A percentile compares a stretch with the other conserved stretches of the same genome.
Conservation (phyloP, 2,329 filamentous ascomycete species). For the Exophiala sp. region DNA sequence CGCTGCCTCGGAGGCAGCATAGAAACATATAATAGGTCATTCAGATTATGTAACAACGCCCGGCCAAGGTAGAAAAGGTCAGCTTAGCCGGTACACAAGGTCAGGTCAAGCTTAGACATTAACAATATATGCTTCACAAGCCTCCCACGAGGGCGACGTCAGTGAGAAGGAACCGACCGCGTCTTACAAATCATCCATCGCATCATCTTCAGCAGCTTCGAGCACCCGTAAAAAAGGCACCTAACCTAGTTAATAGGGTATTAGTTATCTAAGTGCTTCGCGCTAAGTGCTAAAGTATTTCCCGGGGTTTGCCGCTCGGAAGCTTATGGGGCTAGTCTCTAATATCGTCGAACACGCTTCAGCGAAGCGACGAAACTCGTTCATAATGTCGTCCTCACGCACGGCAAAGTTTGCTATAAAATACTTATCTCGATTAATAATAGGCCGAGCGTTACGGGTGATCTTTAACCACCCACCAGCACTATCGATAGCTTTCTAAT, state of each 20-base stretch:
- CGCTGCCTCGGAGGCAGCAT: too few relatives aligned
- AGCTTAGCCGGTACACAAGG: too few relatives aligned
- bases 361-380: not conserved
- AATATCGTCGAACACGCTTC: not conserved
- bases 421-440: not conserved
- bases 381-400: not conserved
- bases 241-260: not conserved
- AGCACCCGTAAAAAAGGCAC: not conserved
- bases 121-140: too few relatives aligned
- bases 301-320: not conserved
- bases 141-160: too few relatives aligned
- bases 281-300: not conserved
- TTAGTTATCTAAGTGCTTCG: not conserved
- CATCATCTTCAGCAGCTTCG: not conserved
- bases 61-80: too few relatives aligned
- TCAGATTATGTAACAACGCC: too few relatives aligned
- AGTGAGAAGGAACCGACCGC: too few relatives aligned
- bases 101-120: too few relatives aligned
- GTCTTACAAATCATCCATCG: not conserved
- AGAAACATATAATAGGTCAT: too few relatives aligned
- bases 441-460: not conserved
- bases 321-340: not conserved
- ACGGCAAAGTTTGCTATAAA: not conserved
- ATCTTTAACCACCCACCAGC: not conserved
- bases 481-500: not conserved